Evolutionary conservation across 2,329 filamentous ascomycete genomes (phyloP).

Genomic region (Paramyrothecium sp.): DNA sequence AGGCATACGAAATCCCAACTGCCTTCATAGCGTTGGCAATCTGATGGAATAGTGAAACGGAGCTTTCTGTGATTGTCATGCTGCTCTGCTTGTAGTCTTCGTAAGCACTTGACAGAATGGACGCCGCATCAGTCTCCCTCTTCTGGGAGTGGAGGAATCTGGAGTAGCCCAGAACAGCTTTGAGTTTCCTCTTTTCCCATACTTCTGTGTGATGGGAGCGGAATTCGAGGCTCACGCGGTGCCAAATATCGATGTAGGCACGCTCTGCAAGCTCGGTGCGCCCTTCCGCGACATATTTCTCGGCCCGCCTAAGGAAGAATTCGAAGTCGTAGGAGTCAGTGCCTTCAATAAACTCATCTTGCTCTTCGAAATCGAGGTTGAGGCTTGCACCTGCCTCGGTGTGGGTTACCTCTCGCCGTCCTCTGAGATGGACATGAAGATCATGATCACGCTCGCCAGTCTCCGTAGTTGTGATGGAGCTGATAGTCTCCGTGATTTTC

Average conservation of each 20-base stretch:
- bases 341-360: constrained; percentile 31
- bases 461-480: constrained; percentile 15
- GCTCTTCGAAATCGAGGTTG: constrained; percentile 37
- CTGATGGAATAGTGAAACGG: constrained; percentile 31
- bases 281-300: constrained; percentile 30
- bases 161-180: constrained; percentile 42
- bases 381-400: constrained; percentile 23
- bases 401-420: constrained; percentile 14
- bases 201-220: constrained; percentile 37
- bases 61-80: constrained; percentile 34
- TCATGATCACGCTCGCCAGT: constrained; percentile 19
- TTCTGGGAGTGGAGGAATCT: constrained; percentile 44
- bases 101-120: constrained; percentile 43
- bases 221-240: constrained; percentile 44
- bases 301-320: constrained; percentile 22
- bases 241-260: constrained; percentile 49
- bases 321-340: constrained; percentile 6
- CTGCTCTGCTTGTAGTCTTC: constrained; percentile 46
- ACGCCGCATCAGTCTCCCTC: constrained; percentile 39
- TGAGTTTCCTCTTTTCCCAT: constrained; percentile 47
- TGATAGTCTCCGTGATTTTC: constrained; percentile 12
- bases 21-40: constrained; percentile 44
- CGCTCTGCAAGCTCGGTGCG: constrained; percentile 36
- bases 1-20: constrained; percentile 39
- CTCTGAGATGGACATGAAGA: constrained; percentile 25